Evolutionary conservation across 2,329 filamentous ascomycete species (phyloP), one percentile per base, ranked within the genome.

Genomic region (Leptographium procerum): DNA sequence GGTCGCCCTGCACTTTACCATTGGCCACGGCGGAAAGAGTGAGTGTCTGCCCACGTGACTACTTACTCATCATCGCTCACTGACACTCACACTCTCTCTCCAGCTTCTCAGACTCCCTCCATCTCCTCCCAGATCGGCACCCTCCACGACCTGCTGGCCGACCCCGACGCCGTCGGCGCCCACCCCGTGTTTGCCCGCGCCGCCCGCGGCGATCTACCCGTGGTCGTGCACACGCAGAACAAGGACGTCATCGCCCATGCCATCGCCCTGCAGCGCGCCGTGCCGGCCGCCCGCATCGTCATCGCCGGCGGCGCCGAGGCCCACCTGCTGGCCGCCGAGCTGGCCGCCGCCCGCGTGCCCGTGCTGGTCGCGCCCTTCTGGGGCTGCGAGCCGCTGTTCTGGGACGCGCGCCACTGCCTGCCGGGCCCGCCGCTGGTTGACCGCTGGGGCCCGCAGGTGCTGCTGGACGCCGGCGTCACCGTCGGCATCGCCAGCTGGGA

Each of bases 151-250:
- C 40, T 58, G 22, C 43, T 58, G 26, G n/a, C 40, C n/a, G 24
- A 26, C 40, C 47, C 11, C 11, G 16, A 22, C 4, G 16, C 43
- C 7, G 19, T 26, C 33, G 3, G 2, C 19, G 43, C 13, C 28
- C 51, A 55, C 9, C 34, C 24, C 16, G 29, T 52, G 22, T 55
- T 50, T 24, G 52, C 51, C 1, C 40, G 19, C 2, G 57, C 51
- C 1, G 69, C 69, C 4, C 66, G 69, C 40, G 74, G 72, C 4
- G 62, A 65, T 16, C 61, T 75, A 33, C 72, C 74, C 1, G 62
- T 77, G 22, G 68, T 75, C 11, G 66, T 76, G n/a, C 65, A 72
- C 60, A 70, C 69, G 19, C 65, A 72, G 26, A 73, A 71, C 60
- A 69, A 71, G 65, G 72, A 48, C 40, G 43, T 50, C 16, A 55